A percentile compares a stretch with the other conserved stretches of the same genome.
Evolutionary conservation across 2,329 filamentous ascomycete genomes (phyloP).

Genomic region (Stenocarpella maydis): DNA sequence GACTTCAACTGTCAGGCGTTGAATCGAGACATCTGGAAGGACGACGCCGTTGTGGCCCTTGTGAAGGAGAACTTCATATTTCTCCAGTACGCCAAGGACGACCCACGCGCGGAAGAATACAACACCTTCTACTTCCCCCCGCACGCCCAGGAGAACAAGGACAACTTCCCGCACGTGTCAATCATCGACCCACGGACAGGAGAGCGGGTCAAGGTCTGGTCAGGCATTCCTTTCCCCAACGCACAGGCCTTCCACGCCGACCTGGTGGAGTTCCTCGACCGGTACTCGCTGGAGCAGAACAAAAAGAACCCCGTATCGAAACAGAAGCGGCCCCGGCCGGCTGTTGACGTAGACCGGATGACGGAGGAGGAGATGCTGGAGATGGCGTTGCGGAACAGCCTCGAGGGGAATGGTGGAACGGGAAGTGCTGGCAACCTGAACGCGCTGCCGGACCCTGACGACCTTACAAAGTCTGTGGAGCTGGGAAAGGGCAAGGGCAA

Average conservation of each 20-base stretch:
- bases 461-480: conserved; percentile 75
- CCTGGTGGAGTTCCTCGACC: conserved; percentile 93
- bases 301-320: conserved; percentile 96
- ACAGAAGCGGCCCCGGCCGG: conserved; percentile 69
- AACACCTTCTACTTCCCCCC: conserved; percentile 86
- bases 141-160: conserved; percentile 77
- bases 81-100: conserved; percentile 90
- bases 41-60: conserved; percentile 78
- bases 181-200: conserved; percentile 96
- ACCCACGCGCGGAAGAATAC: conserved; percentile 80
- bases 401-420: conserved; percentile 62
- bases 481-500: conserved; percentile 63
- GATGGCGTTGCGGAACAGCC: conserved; percentile 88
- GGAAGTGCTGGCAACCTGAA: conserved; percentile 42
- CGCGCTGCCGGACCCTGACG: conserved; percentile 82
- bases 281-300: conserved; percentile 87
- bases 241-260: conserved; percentile 87
- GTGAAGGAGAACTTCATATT: conserved; percentile 95
- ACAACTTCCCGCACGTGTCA: conserved; percentile 94
- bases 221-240: conserved; percentile 79
- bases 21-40: conserved; percentile 97
- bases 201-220: conserved; percentile 97
- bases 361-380: conserved; percentile 98
- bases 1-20: conserved; percentile 95
- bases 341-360: conserved; percentile 83